A percentile compares a stretch with the other conserved stretches of the same genome.
Conservation (phyloP, 495 filamentous ascomycete species). For the Staphylotrichum longicolle region DNA sequence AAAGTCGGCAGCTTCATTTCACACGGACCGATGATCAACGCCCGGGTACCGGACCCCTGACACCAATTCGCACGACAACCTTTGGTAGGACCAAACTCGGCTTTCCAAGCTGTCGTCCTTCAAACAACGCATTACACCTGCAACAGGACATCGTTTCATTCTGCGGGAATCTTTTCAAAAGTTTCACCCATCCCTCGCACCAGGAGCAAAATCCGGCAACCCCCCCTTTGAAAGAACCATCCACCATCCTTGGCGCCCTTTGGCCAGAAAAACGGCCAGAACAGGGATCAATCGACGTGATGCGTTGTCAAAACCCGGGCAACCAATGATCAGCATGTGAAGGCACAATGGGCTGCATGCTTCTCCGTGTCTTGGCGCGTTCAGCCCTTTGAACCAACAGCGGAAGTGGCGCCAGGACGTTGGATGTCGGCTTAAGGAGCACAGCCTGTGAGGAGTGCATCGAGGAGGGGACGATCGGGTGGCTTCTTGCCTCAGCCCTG, state of each 20-base stretch:
- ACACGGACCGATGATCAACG: background rate
- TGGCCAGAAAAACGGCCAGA: background rate
- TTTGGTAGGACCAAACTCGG: no score
- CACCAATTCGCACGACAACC: no score
- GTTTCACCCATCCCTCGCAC: background rate
- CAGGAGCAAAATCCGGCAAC: background rate
- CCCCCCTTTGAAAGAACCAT: background rate
- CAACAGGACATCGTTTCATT: background rate
- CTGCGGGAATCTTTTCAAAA: background rate
- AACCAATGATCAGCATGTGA: background rate
- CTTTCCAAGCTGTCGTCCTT: no score
- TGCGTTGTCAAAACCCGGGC: background rate
- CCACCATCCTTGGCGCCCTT: background rate
- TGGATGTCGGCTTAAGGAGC: background rate
- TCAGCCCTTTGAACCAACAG: constrained; percentile 13
- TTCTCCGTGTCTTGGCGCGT: constrained; percentile 1
- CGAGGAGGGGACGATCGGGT: background rate
- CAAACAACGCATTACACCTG: no score
- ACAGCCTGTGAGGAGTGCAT: background rate
- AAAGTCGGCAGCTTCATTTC: background rate
- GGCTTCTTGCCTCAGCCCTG: constrained; percentile 9
- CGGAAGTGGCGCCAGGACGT: background rate
- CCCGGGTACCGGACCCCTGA: background rate
- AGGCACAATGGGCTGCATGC: background rate
- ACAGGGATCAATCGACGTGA: background rate